phyloP scores from a whole-genome alignment of 2,329 filamentous ascomycete species.

The Pseudopithomyces maydicus region DNA sequence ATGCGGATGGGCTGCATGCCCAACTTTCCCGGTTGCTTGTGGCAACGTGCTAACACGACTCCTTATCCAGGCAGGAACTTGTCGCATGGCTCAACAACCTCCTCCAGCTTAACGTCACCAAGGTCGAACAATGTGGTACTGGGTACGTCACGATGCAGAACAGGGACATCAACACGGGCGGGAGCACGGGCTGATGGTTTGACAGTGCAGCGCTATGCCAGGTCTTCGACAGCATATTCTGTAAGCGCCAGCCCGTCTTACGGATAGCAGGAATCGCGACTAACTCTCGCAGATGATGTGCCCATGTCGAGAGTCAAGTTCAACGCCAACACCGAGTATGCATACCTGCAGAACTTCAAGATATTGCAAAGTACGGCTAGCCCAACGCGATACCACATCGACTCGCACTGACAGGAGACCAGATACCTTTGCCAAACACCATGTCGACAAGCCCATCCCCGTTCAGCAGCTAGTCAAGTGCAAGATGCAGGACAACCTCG shows the following conservation, averaged over 20 bases:
- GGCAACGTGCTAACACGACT: slow-evolving; percentile 23
- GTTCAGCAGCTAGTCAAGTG: slow-evolving; percentile 92
- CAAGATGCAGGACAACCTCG: slow-evolving; percentile 99
- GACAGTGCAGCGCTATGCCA: slow-evolving; percentile 90
- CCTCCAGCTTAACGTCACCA: slow-evolving; percentile 94
- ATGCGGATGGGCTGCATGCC: slow-evolving; percentile 15
- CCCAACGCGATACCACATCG: no score
- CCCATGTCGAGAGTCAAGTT: slow-evolving; percentile 98
- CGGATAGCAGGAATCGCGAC: not conserved
- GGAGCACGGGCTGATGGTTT: slow-evolving; percentile 24
- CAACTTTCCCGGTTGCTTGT: slow-evolving; percentile 20
- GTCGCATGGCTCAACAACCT: slow-evolving; percentile 97
- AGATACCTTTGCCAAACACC: slow-evolving; percentile 85
- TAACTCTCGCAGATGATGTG: slow-evolving; percentile 67
- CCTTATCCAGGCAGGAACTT: slow-evolving; percentile 79
- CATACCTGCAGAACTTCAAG: slow-evolving; percentile 98
- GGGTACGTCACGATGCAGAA: slow-evolving; percentile 67
- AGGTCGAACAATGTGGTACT: slow-evolving; percentile 98
- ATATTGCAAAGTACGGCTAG: slow-evolving; percentile 81
- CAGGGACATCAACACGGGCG: slow-evolving; percentile 6
- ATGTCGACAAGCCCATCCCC: slow-evolving; percentile 86
- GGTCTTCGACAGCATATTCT: slow-evolving; percentile 97
- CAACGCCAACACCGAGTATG: slow-evolving; percentile 96
- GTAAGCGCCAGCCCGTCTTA: slow-evolving; percentile 49
- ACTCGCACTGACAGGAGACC: slow-evolving; percentile 1